Evolutionary conservation across 257 asterid genomes (phyloP), one percentile per base, ranked within the genome.

Genomic region (Penstemon eatonii): DNA sequence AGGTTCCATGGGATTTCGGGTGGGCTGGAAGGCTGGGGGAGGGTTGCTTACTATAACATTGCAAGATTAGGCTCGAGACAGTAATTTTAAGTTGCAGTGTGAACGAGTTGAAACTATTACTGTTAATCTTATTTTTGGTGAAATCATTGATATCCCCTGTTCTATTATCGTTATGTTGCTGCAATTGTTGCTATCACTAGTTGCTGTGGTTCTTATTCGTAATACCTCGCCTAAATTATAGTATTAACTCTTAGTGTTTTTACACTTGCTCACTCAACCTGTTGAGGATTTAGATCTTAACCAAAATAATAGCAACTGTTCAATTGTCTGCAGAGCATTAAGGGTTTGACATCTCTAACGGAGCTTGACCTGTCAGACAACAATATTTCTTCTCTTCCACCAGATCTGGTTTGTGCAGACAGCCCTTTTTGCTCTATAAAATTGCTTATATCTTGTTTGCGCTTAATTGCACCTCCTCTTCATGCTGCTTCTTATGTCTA

Each of bases 301-400:
- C 18, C n/a, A 15, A 7, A 44, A n/a, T 67, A 56, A 74, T 46
- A 59, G 8, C 36, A 38, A 60, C 1, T 63, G 33, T 73, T 68
- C 63, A 68, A 75, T 73, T 79, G 63, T 66, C 72, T 79, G 84
- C 85, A 93, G 99, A 82, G 81, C 70, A 82, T 93, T 46, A 87
- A 82, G 81, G 75, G 78, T 75, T 76, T 94, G 80, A 80, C 85
- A 57, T 81, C 90, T 72, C 93, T 94, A 55, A 47, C 82, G 6
- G 95, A 90, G 81, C 96, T 94, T 63, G 85, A 83, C 81, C 75
- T 94, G 40, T 89, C 97, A 56, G 93, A 94, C 83, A 94, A 94
- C 79, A 86, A 88, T 66, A 82, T 94, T 74, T 79, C 95, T 67
- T 76, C 85, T 33, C 89, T 91, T 78, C 94, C 99, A 41, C 92